phyloP scores from a whole-genome alignment of 1,139 yeast species.

The Protomyces inundatus region DNA sequence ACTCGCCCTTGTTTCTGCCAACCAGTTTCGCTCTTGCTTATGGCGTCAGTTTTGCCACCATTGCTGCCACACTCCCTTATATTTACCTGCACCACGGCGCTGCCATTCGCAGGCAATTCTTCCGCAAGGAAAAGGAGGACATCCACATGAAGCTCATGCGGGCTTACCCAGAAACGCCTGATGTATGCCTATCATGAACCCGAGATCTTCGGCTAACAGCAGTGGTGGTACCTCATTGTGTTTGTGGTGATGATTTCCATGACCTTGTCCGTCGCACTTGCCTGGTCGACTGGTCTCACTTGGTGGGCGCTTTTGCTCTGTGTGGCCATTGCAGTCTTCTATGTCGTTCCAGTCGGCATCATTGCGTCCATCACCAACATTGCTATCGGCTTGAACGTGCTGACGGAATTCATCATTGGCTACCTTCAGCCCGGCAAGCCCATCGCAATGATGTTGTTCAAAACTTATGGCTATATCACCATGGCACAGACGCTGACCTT shows the following conservation, averaged over 20 bases:
- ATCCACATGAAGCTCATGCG: slow-evolving; percentile 61
- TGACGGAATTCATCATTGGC: slow-evolving; percentile 60
- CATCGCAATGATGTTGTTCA: slow-evolving; percentile 56
- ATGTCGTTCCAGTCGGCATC: slow-evolving; percentile 30
- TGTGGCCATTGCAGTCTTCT: slow-evolving; percentile 39
- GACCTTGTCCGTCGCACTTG: slow-evolving; percentile 47
- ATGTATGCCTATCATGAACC: slow-evolving; percentile 25
- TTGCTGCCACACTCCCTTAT: slow-evolving; percentile 52
- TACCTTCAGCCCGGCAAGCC: slow-evolving; percentile 61
- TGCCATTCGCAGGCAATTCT: slow-evolving; percentile 48
- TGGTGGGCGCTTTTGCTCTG: slow-evolving; percentile 43
- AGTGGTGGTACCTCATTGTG: slow-evolving; percentile 55
- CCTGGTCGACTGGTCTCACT: slow-evolving; percentile 43
- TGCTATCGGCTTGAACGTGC: slow-evolving; percentile 53
- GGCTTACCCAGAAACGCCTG: slow-evolving; percentile 49
- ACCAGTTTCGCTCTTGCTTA: slow-evolving; percentile 57
- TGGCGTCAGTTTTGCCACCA: slow-evolving; percentile 60
- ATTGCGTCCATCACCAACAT: slow-evolving; percentile 36
- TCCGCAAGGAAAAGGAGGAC: slow-evolving; percentile 48
- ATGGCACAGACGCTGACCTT: slow-evolving; percentile 55
- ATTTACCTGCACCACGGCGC: slow-evolving; percentile 53
- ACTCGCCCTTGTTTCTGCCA: slow-evolving; percentile 59
- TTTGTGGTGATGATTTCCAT: slow-evolving; percentile 49
- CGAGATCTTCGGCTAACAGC: slow-evolving; percentile 44
- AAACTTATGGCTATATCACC: slow-evolving; percentile 56